Conservation (phyloP, 352 stramenopile species). For the Globisporangium abappressorium region DNA sequence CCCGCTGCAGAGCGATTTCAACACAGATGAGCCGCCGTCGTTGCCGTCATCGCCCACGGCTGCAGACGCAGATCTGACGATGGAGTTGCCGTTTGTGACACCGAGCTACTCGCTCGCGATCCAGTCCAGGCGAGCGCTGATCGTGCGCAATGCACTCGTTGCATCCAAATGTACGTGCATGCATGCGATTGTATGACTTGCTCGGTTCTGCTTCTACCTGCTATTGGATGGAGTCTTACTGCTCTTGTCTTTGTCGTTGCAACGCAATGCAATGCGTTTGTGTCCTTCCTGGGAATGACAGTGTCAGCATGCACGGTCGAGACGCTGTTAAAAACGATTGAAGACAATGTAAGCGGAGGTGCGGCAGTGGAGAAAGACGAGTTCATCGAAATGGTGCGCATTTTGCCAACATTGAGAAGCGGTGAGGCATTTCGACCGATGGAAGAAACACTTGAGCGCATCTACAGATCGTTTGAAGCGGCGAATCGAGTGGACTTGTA, state of each 20-base stretch:
- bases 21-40: constrained; percentile 36
- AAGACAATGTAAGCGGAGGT: constrained; percentile 26
- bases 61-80: constrained; percentile 36
- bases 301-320: constrained; percentile 45
- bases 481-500: constrained; percentile 57
- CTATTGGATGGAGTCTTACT: not conserved
- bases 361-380: constrained; percentile 41
- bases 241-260: not conserved
- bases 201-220: not conserved
- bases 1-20: constrained; percentile 52
- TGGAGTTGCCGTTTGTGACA: constrained; percentile 61
- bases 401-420: constrained; percentile 48
- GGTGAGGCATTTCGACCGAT: constrained; percentile 62
- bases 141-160: constrained; percentile 69
- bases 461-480: constrained; percentile 61
- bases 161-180: constrained; percentile 41
- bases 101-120: constrained; percentile 58
- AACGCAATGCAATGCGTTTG: not conserved
- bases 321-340: constrained; percentile 32
- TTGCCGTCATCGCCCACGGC: constrained; percentile 57
- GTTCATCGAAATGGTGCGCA: constrained; percentile 57
- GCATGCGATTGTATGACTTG: not conserved
- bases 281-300: constrained; percentile 4
- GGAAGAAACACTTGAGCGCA: constrained; percentile 58
- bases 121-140: constrained; percentile 66